A percentile compares a stretch with the other conserved stretches of the same genome.
phyloP scores from a whole-genome alignment of 208 protist species.

The Leishmania guyanensis region DNA sequence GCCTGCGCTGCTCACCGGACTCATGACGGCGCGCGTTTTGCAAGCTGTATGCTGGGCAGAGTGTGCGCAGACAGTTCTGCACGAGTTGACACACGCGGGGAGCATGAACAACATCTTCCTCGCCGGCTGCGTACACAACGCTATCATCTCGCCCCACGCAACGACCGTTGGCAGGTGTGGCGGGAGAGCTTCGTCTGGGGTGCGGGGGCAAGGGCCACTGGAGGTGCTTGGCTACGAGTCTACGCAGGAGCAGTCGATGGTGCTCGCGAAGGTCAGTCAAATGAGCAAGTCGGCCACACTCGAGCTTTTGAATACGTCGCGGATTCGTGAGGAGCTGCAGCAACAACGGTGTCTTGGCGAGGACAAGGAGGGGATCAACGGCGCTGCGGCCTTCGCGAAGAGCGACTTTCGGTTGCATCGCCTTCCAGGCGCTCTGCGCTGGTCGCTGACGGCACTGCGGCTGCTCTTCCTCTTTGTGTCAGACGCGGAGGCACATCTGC shows the following conservation, averaged over 20 bases:
- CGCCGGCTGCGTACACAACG: constrained; percentile 30
- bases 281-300: constrained; percentile 15
- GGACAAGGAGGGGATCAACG: constrained; percentile 2
- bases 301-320: constrained; percentile 19
- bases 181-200: not conserved
- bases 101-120: constrained; percentile 25
- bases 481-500: constrained; percentile 14
- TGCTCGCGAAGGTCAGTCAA: constrained; percentile 23
- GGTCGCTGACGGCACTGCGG: constrained; percentile 23
- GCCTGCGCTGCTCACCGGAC: constrained; percentile 9
- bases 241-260: constrained; percentile 28
- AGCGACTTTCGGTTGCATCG: constrained; percentile 22
- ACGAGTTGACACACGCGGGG: constrained; percentile 24
- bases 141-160: constrained; percentile 14
- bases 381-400: constrained; percentile 3
- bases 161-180: not conserved
- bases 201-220: constrained; percentile 18
- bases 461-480: constrained; percentile 26
- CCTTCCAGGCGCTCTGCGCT: constrained; percentile 30
- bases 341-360: not conserved
- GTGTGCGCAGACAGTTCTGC: constrained; percentile 33
- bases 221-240: constrained; percentile 39
- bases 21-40: constrained; percentile 28
- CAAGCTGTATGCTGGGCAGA: constrained; percentile 35
- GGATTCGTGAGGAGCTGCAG: constrained; percentile 17